Conservation (phyloP, 208 protist species). For the Trypanosoma platydactyli region DNA sequence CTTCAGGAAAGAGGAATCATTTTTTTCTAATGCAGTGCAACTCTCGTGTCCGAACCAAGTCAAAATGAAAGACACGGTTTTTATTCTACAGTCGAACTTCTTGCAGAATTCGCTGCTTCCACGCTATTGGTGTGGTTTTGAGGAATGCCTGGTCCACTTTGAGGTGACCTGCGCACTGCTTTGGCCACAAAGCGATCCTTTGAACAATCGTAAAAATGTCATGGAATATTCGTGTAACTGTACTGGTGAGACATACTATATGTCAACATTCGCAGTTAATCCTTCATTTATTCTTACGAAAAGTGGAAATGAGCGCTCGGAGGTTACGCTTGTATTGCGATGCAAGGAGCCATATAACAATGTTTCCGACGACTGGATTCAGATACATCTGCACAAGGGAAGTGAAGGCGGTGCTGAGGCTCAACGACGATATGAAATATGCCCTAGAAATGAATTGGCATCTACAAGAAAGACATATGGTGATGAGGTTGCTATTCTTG, state of each 20-base stretch:
- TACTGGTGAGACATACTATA: constrained; percentile 20
- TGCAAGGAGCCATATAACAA: constrained; percentile 6
- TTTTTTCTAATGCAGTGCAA: constrained; percentile 30
- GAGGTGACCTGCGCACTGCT: constrained; percentile 41
- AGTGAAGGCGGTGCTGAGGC: constrained; percentile 4
- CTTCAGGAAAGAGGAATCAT: constrained; percentile 24
- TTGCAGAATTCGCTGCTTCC: constrained; percentile 34
- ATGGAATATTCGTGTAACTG: constrained; percentile 24
- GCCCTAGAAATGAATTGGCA: constrained; percentile 44
- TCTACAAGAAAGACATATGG: constrained; percentile 28
- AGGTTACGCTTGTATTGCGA: constrained; percentile 44
- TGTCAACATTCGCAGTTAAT: constrained; percentile 55
- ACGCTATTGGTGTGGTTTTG: constrained; percentile 56
- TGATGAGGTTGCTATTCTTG: constrained; percentile 39
- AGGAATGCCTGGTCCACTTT: constrained; percentile 58
- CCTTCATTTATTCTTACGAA: constrained; percentile 59
- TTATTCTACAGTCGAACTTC: constrained; percentile 17
- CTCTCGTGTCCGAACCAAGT: constrained; percentile 28
- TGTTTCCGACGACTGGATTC: constrained; percentile 32
- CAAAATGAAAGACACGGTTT: constrained; percentile 22
- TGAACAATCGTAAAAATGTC: constrained; percentile 35
- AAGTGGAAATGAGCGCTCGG: constrained; percentile 19
- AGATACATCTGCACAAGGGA: constrained; percentile 29
- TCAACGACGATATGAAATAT: constrained; percentile 46
- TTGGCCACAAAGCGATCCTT: constrained; percentile 61